These are phyloP conservation scores for Amanita rimosa DNA, from an alignment of 768 basidiomycete species.

Conservation along the genomic window DNA sequence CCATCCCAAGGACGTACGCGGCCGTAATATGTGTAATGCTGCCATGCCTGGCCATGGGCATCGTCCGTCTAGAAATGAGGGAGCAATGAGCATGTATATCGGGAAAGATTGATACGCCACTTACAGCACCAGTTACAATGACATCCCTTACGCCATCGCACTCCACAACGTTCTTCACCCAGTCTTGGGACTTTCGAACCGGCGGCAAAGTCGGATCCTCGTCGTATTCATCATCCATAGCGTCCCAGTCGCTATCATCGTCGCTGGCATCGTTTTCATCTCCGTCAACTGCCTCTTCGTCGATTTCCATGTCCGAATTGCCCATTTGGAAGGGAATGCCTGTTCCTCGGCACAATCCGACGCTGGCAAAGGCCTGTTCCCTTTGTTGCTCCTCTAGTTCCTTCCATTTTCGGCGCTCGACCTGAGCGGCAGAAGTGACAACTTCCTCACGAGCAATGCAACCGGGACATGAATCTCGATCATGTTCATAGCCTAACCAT, in stretches of 20 bases:
- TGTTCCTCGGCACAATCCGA: conserved; percentile 4
- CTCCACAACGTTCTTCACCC: conserved; percentile 11
- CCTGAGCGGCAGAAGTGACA: background rate
- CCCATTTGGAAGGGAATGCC: conserved; percentile 9
- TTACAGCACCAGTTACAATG: conserved; percentile 48
- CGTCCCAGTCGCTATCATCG: conserved; percentile 16
- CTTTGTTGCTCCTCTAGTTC: conserved; percentile 6
- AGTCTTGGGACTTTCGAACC: conserved; percentile 12
- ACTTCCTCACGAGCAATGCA: background rate
- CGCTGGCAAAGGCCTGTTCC: conserved; percentile 2
- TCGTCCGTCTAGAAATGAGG: conserved; percentile 30
- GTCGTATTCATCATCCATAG: conserved; percentile 14
- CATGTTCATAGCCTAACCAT: conserved; percentile 7
- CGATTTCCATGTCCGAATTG: conserved; percentile 17
- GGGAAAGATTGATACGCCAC: conserved; percentile 10
- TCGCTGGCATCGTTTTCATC: conserved; percentile 9
- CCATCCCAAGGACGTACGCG: conserved; percentile 51
- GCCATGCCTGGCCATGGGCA: conserved; percentile 35
- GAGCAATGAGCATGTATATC: background rate
- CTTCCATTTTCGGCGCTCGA: background rate
- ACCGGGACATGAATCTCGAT: background rate
- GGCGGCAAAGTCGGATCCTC: conserved; percentile 6
- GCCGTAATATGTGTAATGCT: conserved; percentile 36
- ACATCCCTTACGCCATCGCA: conserved; percentile 54
- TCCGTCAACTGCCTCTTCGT: conserved; percentile 9